Conservation (phyloP, 2,329 filamentous ascomycete species). For the Magnaporthiopsis poae region DNA sequence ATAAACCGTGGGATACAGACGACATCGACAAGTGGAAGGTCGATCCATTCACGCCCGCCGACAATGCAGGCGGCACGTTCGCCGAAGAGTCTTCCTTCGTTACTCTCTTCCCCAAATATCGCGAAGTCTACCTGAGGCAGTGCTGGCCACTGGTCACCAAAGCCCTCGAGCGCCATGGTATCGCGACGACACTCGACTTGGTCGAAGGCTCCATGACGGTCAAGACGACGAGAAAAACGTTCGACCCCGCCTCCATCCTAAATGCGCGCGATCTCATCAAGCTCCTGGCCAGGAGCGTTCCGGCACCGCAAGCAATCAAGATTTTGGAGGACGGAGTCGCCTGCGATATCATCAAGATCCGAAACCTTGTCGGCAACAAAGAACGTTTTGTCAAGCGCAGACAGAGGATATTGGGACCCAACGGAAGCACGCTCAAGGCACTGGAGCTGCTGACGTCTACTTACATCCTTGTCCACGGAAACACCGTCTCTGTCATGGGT, state of each 20-base stretch:
- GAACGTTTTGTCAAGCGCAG: slow-evolving; percentile 91
- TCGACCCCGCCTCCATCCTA: slow-evolving; percentile 82
- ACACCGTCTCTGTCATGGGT: slow-evolving; percentile 87
- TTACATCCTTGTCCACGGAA: slow-evolving; percentile 92
- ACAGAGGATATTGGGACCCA: slow-evolving; percentile 83
- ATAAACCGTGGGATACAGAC: slow-evolving; percentile 92
- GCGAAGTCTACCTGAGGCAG: slow-evolving; percentile 85
- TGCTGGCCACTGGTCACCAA: slow-evolving; percentile 87
- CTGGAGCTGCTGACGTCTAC: slow-evolving; percentile 83
- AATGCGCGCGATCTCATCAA: slow-evolving; percentile 93
- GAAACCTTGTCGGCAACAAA: slow-evolving; percentile 82
- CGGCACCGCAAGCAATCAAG: slow-evolving; percentile 84
- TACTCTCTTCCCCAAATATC: slow-evolving; percentile 87
- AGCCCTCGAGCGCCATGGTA: slow-evolving; percentile 74
- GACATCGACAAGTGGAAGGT: slow-evolving; percentile 97
- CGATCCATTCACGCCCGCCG: slow-evolving; percentile 72
- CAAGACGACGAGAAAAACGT: slow-evolving; percentile 85
- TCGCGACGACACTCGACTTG: slow-evolving; percentile 85
- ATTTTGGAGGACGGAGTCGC: slow-evolving; percentile 87
- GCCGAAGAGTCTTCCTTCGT: slow-evolving; percentile 85
- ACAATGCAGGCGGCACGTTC: slow-evolving; percentile 80
- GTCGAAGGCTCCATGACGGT: slow-evolving; percentile 95
- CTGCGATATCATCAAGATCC: slow-evolving; percentile 92
- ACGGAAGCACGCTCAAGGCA: slow-evolving; percentile 85
- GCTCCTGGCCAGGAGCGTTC: slow-evolving; percentile 79